These are phyloP conservation scores for Zasmidium angulare DNA, from an alignment of 2,329 filamentous ascomycete genomes.

Conservation along the genomic window DNA sequence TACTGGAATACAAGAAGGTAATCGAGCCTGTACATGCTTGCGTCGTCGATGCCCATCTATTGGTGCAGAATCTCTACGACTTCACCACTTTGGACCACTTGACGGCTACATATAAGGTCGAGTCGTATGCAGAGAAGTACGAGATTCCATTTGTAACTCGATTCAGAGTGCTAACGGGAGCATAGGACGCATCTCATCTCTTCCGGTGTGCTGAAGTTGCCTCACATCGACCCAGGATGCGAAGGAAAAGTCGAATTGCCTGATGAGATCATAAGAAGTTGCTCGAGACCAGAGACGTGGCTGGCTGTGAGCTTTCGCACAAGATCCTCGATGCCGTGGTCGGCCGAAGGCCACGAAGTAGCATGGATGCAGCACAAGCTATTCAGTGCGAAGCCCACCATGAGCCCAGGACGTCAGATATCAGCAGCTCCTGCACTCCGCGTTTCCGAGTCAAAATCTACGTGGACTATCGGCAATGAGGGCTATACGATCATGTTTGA, in stretches of 20 bases:
- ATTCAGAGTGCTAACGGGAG: not conserved
- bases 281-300: slow-evolving; percentile 15
- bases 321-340: slow-evolving; percentile 34
- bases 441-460: slow-evolving; percentile 6
- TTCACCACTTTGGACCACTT: slow-evolving; percentile 41
- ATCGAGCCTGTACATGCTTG: slow-evolving; percentile 42
- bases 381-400: slow-evolving; percentile 13
- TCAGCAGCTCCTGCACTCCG: not conserved
- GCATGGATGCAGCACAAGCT: slow-evolving; percentile 36
- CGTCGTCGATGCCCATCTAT: slow-evolving; percentile 26
- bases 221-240: slow-evolving; percentile 17
- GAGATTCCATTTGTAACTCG: not conserved
- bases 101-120: slow-evolving; percentile 18
- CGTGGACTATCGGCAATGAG: slow-evolving; percentile 3
- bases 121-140: not conserved
- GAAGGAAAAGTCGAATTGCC: slow-evolving; percentile 23
- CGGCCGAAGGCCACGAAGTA: slow-evolving; percentile 38
- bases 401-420: not conserved
- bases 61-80: slow-evolving; percentile 28
- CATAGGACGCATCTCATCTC: not conserved
- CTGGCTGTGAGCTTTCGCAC: slow-evolving; percentile 33
- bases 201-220: slow-evolving; percentile 11
- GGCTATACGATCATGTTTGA: slow-evolving; percentile 21
- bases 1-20: slow-evolving; percentile 46
- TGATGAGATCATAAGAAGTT: not conserved